Evolutionary conservation across 306 rosid genomes (phyloP), one percentile per base, ranked within the genome.

Genomic region (Hippophae gyantsensis): DNA sequence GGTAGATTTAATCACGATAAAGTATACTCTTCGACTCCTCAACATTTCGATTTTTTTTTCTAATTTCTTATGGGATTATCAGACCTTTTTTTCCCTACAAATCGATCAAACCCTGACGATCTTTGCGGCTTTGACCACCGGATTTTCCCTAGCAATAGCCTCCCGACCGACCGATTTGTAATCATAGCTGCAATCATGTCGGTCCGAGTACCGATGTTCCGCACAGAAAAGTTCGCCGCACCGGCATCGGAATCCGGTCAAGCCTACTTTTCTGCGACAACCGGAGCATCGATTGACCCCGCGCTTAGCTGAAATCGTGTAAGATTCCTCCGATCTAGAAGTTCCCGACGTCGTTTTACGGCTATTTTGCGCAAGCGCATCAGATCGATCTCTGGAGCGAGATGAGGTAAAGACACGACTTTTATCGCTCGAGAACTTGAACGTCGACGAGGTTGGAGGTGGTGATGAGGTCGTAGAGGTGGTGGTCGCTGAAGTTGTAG

Each of bases 181-280:
- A 49, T 93, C 99, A 69, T 76, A 93, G 70, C 82, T 77, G 75
- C 99, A 93, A n/a, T 78, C 86, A 51, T 93, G 99, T 12, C 99
- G 93, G 68, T 93, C 99, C 55, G 99, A 78, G 70, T 93, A 93
- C 61, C 99, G 86, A 42, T 93, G 99, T 52, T 86, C 89, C 0
- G 84, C 27, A 70, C 99, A 93, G 63, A 88, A 93, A 0, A 93
- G 86, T 7, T 93, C 97, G 0, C 99, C 99, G 57, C 99, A 93
- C 8, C 99, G 93, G 68, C 99, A 93, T 4, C 95, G 78, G 68
- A 93, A 84, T 7, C 99, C 96, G 52, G 97, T 88, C 50, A 93
- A 76, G 0, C 99, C 99, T 23, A 93, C 97, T 66, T 87, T 73
- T 54, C 79, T 64, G 27, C 82, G 78, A 48, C 99, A 93, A 0